Evolutionary conservation across 352 stramenopile species (phyloP).

Genomic region (Phytophthora brassicae): DNA sequence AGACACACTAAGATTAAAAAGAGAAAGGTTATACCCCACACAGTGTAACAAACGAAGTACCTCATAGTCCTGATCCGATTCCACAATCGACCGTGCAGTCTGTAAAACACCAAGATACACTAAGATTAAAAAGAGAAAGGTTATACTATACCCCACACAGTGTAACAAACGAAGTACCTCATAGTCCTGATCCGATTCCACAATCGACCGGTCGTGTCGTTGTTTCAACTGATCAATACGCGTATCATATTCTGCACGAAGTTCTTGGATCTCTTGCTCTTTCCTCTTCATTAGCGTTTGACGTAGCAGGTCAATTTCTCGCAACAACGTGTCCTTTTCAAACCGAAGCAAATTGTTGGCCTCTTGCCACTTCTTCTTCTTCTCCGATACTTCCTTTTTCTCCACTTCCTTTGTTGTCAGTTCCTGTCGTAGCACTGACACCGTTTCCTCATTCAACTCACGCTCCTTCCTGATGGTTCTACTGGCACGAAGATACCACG

Average conservation of each 20-base stretch:
- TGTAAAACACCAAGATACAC: constrained; percentile 6
- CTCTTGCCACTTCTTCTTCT: constrained; percentile 46
- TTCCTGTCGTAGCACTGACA: constrained; percentile 27
- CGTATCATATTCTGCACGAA: constrained; percentile 52
- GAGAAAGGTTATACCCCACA: background rate
- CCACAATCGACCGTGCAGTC: constrained; percentile 50
- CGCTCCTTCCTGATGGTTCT: constrained; percentile 42
- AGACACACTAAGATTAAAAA: background rate
- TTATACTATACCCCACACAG: background rate
- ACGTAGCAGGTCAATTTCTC: constrained; percentile 58
- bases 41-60: too few species aligned
- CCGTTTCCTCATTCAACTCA: constrained; percentile 24
- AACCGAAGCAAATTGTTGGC: constrained; percentile 57
- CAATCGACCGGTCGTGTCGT: constrained; percentile 40
- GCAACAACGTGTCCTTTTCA: constrained; percentile 66
- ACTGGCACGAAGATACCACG: constrained; percentile 54
- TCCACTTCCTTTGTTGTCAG: constrained; percentile 27
- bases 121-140: background rate
- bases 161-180: too few species aligned
- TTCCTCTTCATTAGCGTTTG: constrained; percentile 55
- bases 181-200: constrained; percentile 58
- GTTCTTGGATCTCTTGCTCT: constrained; percentile 54
- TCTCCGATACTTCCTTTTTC: constrained; percentile 31
- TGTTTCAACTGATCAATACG: constrained; percentile 63
- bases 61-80: constrained; percentile 57